A percentile compares a stretch with the other conserved stretches of the same genome.
phyloP scores from a whole-genome alignment of 352 stramenopile genomes.

The Globisporangium emineosum region DNA sequence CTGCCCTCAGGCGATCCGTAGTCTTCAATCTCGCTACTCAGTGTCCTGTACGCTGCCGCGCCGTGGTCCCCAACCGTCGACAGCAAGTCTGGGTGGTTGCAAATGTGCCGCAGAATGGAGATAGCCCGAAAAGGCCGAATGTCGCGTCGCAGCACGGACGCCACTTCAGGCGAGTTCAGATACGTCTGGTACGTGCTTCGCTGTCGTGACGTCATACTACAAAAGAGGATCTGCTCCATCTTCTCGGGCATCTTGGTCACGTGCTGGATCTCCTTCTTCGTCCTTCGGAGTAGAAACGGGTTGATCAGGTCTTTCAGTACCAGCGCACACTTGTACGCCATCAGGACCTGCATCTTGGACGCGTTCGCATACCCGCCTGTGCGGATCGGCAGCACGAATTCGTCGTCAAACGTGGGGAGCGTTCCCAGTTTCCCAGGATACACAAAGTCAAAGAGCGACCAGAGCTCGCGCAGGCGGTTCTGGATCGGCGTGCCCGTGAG shows the following conservation, averaged over 20 bases:
- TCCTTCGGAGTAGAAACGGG: constrained; percentile 93
- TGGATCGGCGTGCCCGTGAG: constrained; percentile 91
- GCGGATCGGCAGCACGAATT: constrained; percentile 97
- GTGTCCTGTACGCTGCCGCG: background rate
- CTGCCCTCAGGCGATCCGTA: constrained; percentile 73
- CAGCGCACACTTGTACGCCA: constrained; percentile 96
- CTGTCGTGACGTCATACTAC: constrained; percentile 89
- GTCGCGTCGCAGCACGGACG: constrained; percentile 81
- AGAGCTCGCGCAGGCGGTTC: constrained; percentile 97
- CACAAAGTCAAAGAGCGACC: constrained; percentile 99
- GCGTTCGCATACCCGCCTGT: constrained; percentile 92
- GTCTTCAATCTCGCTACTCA: constrained; percentile 11
- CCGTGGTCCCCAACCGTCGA: constrained; percentile 35
- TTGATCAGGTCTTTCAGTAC: constrained; percentile 96
- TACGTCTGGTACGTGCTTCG: constrained; percentile 90
- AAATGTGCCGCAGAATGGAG: constrained; percentile 97
- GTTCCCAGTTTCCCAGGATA: constrained; percentile 97
- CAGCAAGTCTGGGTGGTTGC: constrained; percentile 96
- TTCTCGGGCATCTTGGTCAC: constrained; percentile 94
- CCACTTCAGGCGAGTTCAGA: constrained; percentile 90
- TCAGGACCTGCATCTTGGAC: constrained; percentile 93
- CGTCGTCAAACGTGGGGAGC: constrained; percentile 96
- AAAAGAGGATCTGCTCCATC: constrained; percentile 99
- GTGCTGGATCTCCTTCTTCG: constrained; percentile 94
- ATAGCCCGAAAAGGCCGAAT: constrained; percentile 91